Evolutionary conservation across 1,284 basidiomycete species (phyloP), one percentile per base, ranked within the genome.

Genomic region (Termitomyces sp.): DNA sequence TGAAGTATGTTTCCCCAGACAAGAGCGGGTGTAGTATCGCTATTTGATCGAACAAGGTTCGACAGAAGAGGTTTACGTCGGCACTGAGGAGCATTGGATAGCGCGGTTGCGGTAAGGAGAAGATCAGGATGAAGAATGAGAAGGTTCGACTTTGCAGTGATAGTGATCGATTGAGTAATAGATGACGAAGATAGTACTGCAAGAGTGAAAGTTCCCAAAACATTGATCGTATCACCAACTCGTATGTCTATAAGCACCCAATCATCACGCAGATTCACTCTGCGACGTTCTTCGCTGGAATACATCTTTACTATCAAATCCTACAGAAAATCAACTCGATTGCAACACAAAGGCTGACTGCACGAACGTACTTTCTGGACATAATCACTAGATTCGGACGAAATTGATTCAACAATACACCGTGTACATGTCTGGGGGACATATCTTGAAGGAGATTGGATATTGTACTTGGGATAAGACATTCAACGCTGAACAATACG

Each of bases 1-100:
- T 98, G 94, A 2, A 96, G 77, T 66, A 97, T 84, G 61, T 87
- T 95, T 21, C 95, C 94, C 83, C 92, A 96, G 0, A 95, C 75
- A 19, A 96, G 73, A 0, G 84, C 75, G 1, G 86, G 86, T 0
- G 84, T 81, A 40, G 69, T 73, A 62, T 80, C 84, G 30, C 67
- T 71, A 55, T 73, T 81, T 34, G 76, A 87, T 58, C 76, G 85
- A 49, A 83, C 75, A 59, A 80, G 70, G 13, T 72, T 70, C 9
- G 87, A 81, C 1, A 98, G 73, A 15, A 97, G 74, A 1, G 94
- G 90, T 65, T 88, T 90, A 13, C 95, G 84, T 6, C 82, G 72
- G 67, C 95, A 98, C 58, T 87, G 82, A 3, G 89, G 78, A 0
- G 93, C 84, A 57, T 84, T 89, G 3, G 93, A 87, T 21, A 97